Conservation (phyloP, 257 asterid genomes). For the Penstemon davidsonii region DNA sequence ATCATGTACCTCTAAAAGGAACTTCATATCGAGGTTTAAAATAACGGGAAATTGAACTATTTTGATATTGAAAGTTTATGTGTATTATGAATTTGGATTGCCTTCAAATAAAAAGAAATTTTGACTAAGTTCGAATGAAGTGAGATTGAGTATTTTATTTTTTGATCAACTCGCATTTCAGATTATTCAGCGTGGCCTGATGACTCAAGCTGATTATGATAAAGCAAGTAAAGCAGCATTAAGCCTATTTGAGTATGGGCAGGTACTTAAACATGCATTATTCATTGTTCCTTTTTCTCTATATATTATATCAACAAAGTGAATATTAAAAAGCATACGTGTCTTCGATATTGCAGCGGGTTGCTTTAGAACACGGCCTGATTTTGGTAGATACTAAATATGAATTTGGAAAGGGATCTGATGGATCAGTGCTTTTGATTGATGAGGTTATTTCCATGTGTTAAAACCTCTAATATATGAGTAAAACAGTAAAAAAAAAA, state of each 20-base stretch:
- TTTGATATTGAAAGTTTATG: neutral
- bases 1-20: neutral
- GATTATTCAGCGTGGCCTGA: conserved; percentile 74
- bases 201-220: conserved; percentile 73
- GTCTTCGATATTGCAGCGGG: conserved; percentile 43
- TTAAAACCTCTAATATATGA: conserved; percentile 15
- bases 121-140: neutral
- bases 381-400: conserved; percentile 92
- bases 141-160: conserved; percentile 13
- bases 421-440: conserved; percentile 70
- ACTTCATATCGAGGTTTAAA: neutral
- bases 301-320: neutral
- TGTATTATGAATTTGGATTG: neutral
- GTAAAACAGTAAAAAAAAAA: neutral
- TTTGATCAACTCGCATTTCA: conserved; percentile 37
- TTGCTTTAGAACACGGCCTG: conserved; percentile 79
- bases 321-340: neutral
- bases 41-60: neutral
- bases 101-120: neutral
- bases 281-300: conserved; percentile 11
- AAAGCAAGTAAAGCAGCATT: conserved; percentile 81
- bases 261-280: conserved; percentile 47
- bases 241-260: conserved; percentile 79
- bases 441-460: conserved; percentile 68
- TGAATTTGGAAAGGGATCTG: conserved; percentile 93